phyloP scores from a whole-genome alignment of 2,329 filamentous ascomycete genomes.

The Penicillium sp. region DNA sequence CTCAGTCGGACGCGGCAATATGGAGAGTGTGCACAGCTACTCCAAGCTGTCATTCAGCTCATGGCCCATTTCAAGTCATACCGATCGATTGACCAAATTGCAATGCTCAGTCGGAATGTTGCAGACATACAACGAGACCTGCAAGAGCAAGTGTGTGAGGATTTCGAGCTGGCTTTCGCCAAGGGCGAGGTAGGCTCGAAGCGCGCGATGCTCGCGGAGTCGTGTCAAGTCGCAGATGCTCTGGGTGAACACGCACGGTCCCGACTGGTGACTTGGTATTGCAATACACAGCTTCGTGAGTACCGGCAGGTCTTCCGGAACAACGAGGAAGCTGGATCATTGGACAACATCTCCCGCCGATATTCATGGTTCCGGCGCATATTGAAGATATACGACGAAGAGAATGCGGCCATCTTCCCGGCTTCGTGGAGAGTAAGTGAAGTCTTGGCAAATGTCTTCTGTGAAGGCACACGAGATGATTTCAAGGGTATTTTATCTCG shows the following conservation, averaged over 20 bases:
- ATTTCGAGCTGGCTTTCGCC: constrained; percentile 93
- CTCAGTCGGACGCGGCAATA: constrained; percentile 86
- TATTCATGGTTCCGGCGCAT: constrained; percentile 97
- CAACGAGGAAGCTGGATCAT: constrained; percentile 90
- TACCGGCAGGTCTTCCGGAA: constrained; percentile 94
- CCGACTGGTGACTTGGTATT: constrained; percentile 90
- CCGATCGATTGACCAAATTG: constrained; percentile 95
- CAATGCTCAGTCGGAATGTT: constrained; percentile 85
- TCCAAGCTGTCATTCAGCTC: constrained; percentile 93
- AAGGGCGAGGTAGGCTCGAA: constrained; percentile 75
- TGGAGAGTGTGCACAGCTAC: constrained; percentile 84
- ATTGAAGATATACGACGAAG: constrained; percentile 92
- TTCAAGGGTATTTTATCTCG: constrained; percentile 89
- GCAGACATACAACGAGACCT: constrained; percentile 89
- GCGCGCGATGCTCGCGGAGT: constrained; percentile 73
- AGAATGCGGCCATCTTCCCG: constrained; percentile 86
- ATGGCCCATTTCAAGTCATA: constrained; percentile 99
- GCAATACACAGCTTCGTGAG: constrained; percentile 93
- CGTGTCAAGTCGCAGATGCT: constrained; percentile 91
- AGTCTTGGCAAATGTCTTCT: constrained; percentile 84
- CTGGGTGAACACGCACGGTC: constrained; percentile 81
- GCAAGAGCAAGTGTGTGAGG: constrained; percentile 96
- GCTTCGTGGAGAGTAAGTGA: constrained; percentile 86
- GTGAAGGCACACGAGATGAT: constrained; percentile 91
- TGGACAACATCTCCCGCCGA: constrained; percentile 92